phyloP scores from a whole-genome alignment of 352 stramenopile species.

The Hyaloperonospora arabidopsidis region DNA sequence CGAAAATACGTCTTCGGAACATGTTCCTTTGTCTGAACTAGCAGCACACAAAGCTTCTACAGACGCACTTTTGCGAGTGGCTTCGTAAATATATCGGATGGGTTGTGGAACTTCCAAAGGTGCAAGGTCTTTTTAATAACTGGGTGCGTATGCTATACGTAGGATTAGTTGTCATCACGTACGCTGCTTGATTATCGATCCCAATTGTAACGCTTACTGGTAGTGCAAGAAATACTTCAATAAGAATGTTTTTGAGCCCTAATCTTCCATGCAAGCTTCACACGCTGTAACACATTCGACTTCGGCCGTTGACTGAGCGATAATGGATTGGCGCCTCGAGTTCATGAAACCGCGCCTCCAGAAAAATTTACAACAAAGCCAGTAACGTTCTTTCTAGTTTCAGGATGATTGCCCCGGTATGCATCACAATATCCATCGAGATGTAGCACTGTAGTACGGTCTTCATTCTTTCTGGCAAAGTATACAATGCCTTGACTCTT shows the following conservation, averaged over 20 bases:
- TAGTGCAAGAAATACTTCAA: background rate
- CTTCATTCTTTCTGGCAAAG: background rate
- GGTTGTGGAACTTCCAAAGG: too few relatives aligned
- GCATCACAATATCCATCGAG: background rate
- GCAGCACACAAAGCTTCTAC: too few relatives aligned
- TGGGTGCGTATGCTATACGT: conserved; percentile 7
- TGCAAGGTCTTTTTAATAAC: too few relatives aligned
- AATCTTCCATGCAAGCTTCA: background rate
- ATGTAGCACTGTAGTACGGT: background rate
- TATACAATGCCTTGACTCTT: background rate
- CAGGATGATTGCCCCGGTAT: too few relatives aligned
- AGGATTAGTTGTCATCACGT: background rate
- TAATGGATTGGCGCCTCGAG: background rate
- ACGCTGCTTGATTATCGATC: conserved; percentile 1
- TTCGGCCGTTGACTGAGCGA: background rate
- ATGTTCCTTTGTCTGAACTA: too few relatives aligned
- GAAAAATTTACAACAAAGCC: too few relatives aligned
- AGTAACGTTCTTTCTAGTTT: too few relatives aligned
- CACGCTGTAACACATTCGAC: background rate
- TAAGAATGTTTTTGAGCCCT: background rate
- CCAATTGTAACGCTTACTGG: background rate
- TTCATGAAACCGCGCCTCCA: background rate
- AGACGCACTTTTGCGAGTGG: too few relatives aligned
- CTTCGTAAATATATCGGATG: too few relatives aligned
- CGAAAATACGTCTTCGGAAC: too few relatives aligned